Percentiles rank a stretch among this genome's conserved stretches.
phyloP scores from a whole-genome alignment of 257 asterid species.

The Solanum pennellii region DNA sequence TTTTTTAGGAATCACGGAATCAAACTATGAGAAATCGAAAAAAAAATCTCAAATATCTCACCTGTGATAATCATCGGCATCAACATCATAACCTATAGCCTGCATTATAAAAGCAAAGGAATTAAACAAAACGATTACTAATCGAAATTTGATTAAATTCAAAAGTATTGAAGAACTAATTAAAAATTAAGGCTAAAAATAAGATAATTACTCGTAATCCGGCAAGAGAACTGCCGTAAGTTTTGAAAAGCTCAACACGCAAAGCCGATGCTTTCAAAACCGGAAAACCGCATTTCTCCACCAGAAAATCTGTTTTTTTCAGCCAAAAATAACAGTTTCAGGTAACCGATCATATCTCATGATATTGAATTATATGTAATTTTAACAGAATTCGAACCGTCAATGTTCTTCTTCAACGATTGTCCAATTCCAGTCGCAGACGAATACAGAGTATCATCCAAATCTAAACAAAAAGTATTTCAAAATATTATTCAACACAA shows the following conservation, averaged over 20 bases:
- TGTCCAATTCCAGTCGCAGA: slow-evolving; percentile 61
- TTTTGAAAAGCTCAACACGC: slow-evolving; percentile 64
- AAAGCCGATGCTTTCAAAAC: slow-evolving; percentile 51
- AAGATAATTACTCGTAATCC: slow-evolving; percentile 66
- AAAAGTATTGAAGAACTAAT: background rate
- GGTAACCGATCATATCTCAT: background rate
- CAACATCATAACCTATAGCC: slow-evolving; percentile 65
- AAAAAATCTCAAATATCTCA: background rate
- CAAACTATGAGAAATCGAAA: background rate
- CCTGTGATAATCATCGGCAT: slow-evolving; percentile 89
- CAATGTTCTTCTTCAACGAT: slow-evolving; percentile 69
- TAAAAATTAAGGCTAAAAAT: background rate
- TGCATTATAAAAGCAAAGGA: slow-evolving; percentile 5
- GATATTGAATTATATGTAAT: background rate
- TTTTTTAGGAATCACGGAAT: background rate
- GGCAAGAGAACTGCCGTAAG: slow-evolving; percentile 85
- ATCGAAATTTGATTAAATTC: background rate
- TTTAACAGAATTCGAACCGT: slow-evolving; percentile 25
- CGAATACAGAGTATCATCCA: slow-evolving; percentile 88
- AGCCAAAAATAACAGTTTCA: background rate
- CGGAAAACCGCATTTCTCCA: slow-evolving; percentile 54
- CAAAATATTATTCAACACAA: background rate
- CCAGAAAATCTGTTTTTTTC: slow-evolving; percentile 38
- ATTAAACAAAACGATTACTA: background rate
- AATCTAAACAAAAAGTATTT: slow-evolving; percentile 22